A percentile compares a stretch with the other conserved stretches of the same genome.
These are phyloP conservation scores for Ordospora pajunii DNA, from an alignment of 371 early-diverging fungal genomes.

Conservation along the genomic window DNA sequence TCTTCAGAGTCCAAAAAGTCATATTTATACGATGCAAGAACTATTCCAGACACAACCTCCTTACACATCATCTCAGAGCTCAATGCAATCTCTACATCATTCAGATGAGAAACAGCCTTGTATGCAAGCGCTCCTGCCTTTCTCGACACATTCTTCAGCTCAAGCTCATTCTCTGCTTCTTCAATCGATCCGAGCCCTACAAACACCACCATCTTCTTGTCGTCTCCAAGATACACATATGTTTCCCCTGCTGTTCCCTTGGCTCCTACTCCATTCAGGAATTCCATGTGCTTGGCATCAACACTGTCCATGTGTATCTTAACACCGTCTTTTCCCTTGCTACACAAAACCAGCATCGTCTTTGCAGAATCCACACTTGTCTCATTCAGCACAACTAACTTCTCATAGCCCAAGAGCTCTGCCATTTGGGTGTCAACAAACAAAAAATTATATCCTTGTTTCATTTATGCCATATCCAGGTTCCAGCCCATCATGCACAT, in stretches of 20 bases:
- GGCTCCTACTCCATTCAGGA: background rate
- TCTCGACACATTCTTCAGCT: background rate
- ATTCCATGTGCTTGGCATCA: background rate
- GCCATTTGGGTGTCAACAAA: background rate
- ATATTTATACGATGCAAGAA: conserved; percentile 42
- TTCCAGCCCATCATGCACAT: background rate
- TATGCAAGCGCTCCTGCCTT: conserved; percentile 9
- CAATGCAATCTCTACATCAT: background rate
- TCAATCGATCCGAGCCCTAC: background rate
- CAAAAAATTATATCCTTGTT: background rate
- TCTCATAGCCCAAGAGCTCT: background rate
- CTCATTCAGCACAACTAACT: background rate
- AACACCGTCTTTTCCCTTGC: background rate
- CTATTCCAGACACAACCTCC: conserved; percentile 29
- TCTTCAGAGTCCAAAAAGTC: conserved; percentile 26
- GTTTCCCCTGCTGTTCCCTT: background rate
- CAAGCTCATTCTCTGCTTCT: background rate
- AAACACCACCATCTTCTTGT: background rate
- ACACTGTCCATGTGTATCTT: background rate
- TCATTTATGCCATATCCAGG: background rate
- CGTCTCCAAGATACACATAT: background rate
- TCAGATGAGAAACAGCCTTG: background rate
- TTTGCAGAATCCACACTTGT: background rate
- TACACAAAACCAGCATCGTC: background rate
- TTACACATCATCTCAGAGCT: background rate